A percentile compares a stretch with the other conserved stretches of the same genome.
Conservation (phyloP, 495 filamentous ascomycete species). For the Bryoglossum gracile region DNA sequence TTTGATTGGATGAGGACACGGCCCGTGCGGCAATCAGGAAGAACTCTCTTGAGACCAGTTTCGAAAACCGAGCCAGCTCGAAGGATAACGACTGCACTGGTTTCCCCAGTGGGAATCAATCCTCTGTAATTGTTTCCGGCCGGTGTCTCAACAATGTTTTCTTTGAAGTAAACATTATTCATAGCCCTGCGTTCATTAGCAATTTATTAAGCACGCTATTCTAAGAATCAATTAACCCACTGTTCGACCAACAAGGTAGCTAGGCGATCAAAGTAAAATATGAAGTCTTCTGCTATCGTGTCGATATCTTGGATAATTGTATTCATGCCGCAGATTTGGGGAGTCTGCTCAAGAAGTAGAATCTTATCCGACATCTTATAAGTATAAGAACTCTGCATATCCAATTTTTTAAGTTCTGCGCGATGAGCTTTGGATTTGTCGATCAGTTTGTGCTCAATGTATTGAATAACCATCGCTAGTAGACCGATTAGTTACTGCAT, state of each 20-base stretch:
- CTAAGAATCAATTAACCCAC: slow-evolving; percentile 32
- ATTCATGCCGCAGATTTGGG: slow-evolving; percentile 79
- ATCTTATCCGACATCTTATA: slow-evolving; percentile 69
- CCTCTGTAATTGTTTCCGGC: slow-evolving; percentile 59
- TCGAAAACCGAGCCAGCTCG: slow-evolving; percentile 84
- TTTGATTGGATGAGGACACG: slow-evolving; percentile 88
- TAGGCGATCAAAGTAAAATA: slow-evolving; percentile 92
- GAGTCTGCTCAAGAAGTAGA: slow-evolving; percentile 59
- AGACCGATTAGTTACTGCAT: slow-evolving; percentile 10
- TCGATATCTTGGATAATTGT: slow-evolving; percentile 80
- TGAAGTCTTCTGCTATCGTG: slow-evolving; percentile 80
- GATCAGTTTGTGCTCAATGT: slow-evolving; percentile 73
- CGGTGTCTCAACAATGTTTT: slow-evolving; percentile 59
- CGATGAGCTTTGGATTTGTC: slow-evolving; percentile 83
- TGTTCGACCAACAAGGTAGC: slow-evolving; percentile 77
- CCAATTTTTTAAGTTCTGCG: slow-evolving; percentile 64
- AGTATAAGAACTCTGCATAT: slow-evolving; percentile 55
- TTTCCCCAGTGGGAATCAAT: slow-evolving; percentile 54
- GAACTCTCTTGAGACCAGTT: slow-evolving; percentile 75
- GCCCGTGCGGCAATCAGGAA: slow-evolving; percentile 87
- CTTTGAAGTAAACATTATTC: slow-evolving; percentile 60
- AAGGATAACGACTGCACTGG: slow-evolving; percentile 82
- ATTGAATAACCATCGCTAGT: slow-evolving; percentile 79
- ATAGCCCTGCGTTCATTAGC: slow-evolving; percentile 47
- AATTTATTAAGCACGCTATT: background rate